Evolutionary conservation across 225 moss, liverwort and hornwort species (phyloP), one percentile per base, ranked within the genome.

Genomic region (Rhytidiadelphus loreus): DNA sequence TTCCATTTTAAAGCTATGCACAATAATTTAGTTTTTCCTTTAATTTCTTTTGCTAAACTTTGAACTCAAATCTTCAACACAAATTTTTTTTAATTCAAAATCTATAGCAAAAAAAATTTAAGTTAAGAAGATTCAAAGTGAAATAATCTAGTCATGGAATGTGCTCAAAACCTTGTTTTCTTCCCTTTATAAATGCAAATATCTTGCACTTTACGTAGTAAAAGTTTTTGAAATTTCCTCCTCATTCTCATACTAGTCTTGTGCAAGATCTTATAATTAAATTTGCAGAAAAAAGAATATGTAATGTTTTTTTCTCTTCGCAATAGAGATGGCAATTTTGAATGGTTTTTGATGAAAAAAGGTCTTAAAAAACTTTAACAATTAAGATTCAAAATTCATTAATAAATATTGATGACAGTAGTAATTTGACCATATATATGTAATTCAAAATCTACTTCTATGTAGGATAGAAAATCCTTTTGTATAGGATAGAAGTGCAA

Each of bases 321-420:
- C 20, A 65, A 20, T 37, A 37, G 20, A 37, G 20, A 37, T 19
- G 20, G 4, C 22, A n/a, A 7, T 68, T 22, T n/a, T 35, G 3
- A 65, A 3, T 37, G 20, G 3, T 11, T 37, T 20, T 35, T 35
- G 19, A 37, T 37, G n/a, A 6, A 68, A 68, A 66, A 22, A n/a
- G 22, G 4, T 12, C 16, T 37, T 21, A 1, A 1, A 1, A 1
- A 66, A 37, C 20, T 66, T n/a, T 12, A 21, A 7, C 2, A 0
- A 1, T 21, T 37, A 11, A 37, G 10, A 14, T 16, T 55, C 24
- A 37, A 24, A 53, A 9, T 23, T 37, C 9, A 53, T 53, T 53
- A 4, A 37, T 4, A 24, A 15, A 24, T 23, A 77, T 37, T 55
- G 35, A 41, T 8, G 16, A 3, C 19, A 80, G 30, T 2, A 39